A percentile compares a stretch with the other conserved stretches of the same genome.
phyloP scores from a whole-genome alignment of 306 rosid genomes.

The Malus sylvestris region DNA sequence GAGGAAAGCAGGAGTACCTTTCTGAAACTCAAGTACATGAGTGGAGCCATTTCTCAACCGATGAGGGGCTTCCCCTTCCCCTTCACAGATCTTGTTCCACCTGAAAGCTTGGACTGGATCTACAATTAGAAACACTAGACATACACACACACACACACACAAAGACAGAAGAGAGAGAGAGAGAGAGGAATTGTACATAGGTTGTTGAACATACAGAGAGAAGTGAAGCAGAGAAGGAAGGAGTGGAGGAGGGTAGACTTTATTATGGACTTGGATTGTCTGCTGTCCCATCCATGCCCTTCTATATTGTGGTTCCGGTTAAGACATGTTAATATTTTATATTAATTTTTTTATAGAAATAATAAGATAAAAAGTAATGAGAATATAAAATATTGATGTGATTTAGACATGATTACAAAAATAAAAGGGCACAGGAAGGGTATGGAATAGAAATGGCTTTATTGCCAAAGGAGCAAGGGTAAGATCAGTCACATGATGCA shows the following conservation, averaged over 20 bases:
- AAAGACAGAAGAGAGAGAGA: not conserved
- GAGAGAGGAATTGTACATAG: slow-evolving; percentile 2
- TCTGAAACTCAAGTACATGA: slow-evolving; percentile 17
- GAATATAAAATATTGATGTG: too few species aligned
- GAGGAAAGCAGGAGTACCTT: slow-evolving; percentile 37
- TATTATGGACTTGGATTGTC: too few species aligned
- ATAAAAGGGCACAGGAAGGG: too few species aligned
- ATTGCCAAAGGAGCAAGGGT: slow-evolving; percentile 5
- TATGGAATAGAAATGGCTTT: not conserved
- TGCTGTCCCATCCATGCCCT: too few species aligned
- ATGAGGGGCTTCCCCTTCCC: not conserved
- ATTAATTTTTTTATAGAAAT: too few species aligned
- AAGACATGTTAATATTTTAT: too few species aligned
- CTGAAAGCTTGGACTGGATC: slow-evolving; percentile 11
- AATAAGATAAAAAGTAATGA: too few species aligned
- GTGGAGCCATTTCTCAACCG: slow-evolving; percentile 51
- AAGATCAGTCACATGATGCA: too few species aligned
- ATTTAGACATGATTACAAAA: too few species aligned
- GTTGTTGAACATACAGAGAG: not conserved
- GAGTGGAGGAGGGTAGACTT: slow-evolving; percentile 18
- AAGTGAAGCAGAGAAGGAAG: not conserved
- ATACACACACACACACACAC: not conserved
- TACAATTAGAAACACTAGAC: not conserved
- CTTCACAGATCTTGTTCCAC: slow-evolving; percentile 8
- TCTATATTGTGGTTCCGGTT: too few species aligned